Base-by-base conservation (phyloP, 176 grass and related monocot genomes). In the Eragrostis nindensis region DNA sequence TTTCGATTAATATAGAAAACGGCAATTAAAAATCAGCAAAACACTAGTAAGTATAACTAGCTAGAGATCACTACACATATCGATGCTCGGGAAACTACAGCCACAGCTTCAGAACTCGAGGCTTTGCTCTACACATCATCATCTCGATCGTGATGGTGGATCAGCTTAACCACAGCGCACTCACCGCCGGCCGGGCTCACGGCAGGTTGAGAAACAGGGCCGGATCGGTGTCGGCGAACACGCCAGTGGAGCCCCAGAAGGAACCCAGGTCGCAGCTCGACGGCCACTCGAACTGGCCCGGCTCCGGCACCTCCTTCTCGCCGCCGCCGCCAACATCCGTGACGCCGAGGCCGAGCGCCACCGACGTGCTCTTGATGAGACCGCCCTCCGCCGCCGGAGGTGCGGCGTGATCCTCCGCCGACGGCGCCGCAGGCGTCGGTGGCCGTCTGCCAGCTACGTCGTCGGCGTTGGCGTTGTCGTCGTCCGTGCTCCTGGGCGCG, bases 221-320 rank as follows among this genome's bases (percentile, higher is more conserved):
- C 61, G 83, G 83, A 4, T 90, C 83, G 41, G 73, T 76, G 83
- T 86, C 88, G 48, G 83, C 50, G 59, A 86, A 86, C 50, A 82
- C 73, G 56, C 78, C 14, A 45, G 78, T 11, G 24, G 72, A 13
- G 26, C 27, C 29, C 79, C 83, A 82, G 78, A 86, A 86, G 6
- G 88, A 73, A 11, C 79, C 88, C 22, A 90, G 57, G 59, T 90
- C 88, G 83, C 83, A 90, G 42, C 72, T 61, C 32, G 88, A 82
- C 43, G 83, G 83, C 88, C 88, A 90, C 83, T 90, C 88, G 78
- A 90, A 90, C 61, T 60, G 67, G 78, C 27, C 67, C 41, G 72
- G 8, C 65, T 81, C 87, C 21, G 78, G 0, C 14, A 41, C 5
- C 78, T 89, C 71, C 82, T 71, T 57, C 56, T 0, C 65, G 29